A percentile compares a stretch with the other conserved stretches of the same genome.
Conservation (phyloP, 768 basidiomycete genomes). For the Hypholoma sublateritium region DNA sequence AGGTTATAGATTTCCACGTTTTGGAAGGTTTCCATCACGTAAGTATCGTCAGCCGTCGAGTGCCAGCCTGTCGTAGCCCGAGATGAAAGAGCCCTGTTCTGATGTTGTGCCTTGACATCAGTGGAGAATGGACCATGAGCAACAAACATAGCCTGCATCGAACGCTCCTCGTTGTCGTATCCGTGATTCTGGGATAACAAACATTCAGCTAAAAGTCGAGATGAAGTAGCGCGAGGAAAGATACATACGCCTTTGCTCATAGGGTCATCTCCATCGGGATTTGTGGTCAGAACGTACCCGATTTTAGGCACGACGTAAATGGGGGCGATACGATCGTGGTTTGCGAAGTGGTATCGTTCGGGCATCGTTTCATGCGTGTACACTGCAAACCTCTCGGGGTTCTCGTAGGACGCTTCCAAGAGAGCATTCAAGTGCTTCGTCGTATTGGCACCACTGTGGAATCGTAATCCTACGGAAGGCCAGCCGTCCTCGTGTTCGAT, state of each 20-base stretch:
- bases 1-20: conserved; percentile 89
- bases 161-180: conserved; percentile 74
- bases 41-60: conserved; percentile 60
- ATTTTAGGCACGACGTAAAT: conserved; percentile 82
- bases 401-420: conserved; percentile 46
- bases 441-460: conserved; percentile 56
- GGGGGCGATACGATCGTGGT: conserved; percentile 80
- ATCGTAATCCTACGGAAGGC: conserved; percentile 87
- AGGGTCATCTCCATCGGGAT: conserved; percentile 54
- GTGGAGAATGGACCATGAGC: conserved; percentile 88
- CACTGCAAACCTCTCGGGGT: conserved; percentile 72
- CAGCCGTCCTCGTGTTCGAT: conserved; percentile 85
- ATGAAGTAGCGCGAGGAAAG: neutral
- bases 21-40: conserved; percentile 79
- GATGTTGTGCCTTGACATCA: conserved; percentile 59
- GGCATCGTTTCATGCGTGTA: conserved; percentile 85
- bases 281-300: conserved; percentile 77
- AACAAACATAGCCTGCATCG: conserved; percentile 90
- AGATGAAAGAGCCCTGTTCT: conserved; percentile 21
- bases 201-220: neutral
- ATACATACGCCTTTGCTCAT: conserved; percentile 76
- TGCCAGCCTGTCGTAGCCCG: conserved; percentile 56
- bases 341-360: conserved; percentile 70
- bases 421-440: conserved; percentile 57
- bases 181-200: conserved; percentile 70